Evolutionary conservation across 2,329 filamentous ascomycete species (phyloP).

Genomic region (Zymoseptoria ardabiliae): DNA sequence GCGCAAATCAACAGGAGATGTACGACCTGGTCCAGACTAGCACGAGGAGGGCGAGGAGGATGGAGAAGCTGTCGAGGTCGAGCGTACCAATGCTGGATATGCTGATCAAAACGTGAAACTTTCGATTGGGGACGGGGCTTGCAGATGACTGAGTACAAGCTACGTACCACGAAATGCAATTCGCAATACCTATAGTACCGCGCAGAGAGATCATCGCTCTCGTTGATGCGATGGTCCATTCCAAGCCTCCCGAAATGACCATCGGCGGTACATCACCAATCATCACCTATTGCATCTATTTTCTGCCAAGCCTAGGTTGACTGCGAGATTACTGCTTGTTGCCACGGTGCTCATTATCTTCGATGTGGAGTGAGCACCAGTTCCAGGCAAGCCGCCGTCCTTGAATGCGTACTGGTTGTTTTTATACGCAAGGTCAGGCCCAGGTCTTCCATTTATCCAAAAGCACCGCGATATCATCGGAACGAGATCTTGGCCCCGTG

Average conservation of each 20-base stretch:
- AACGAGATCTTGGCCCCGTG: no score
- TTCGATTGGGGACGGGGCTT: constrained; percentile 11
- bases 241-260: no score
- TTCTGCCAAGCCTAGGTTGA: constrained; percentile 19
- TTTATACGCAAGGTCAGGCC: no score
- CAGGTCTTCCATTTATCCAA: no score
- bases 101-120: constrained; percentile 13
- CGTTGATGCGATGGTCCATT: constrained; percentile 25
- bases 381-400: no score
- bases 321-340: background rate
- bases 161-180: no score
- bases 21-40: constrained; percentile 15
- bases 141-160: no score
- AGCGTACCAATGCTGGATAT: constrained; percentile 9
- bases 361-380: no score
- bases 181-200: no score
- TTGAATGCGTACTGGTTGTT: no score
- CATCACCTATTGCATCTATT: background rate
- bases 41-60: constrained; percentile 15
- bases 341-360: no score
- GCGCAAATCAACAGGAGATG: constrained; percentile 19
- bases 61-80: constrained; percentile 11
- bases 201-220: constrained; percentile 12
- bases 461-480: no score
- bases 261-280: constrained; percentile 21